Base-by-base conservation (phyloP, 768 basidiomycete species). In the Ramaria rubella region DNA sequence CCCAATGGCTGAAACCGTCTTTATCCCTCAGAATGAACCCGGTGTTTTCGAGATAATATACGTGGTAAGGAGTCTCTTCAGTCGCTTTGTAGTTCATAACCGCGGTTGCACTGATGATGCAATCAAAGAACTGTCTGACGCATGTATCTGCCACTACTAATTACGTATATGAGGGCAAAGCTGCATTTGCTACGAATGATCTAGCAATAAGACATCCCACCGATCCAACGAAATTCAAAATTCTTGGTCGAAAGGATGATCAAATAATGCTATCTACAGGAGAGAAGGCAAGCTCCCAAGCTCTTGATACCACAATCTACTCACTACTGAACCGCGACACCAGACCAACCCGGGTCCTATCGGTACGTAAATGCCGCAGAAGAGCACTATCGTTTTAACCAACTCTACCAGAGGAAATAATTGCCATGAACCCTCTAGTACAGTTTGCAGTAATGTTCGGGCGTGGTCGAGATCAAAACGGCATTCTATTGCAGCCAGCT, bases 201-300 rank as follows among this genome's bases (percentile, higher is more conserved):
- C 65, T 78, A 0, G 54, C 78, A 9, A 46, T 69, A 19, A 69
- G 62, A 5, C 76, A 79, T 61, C 77, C 77, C 3, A 69, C 66
- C 0, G 71, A 72, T 24, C 63, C 62, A 3, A 62, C 63, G 2
- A 59, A 70, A 30, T 77, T 38, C 34, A 57, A 26, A 26, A 26
- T 57, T 8, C 26, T 52, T 26, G 51, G 48, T 17, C 49, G 64
- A n/a, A n/a, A n/a, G n/a, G n/a, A n/a, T n/a, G n/a, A n/a, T n/a
- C n/a, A n/a, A n/a, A n/a, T n/a, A n/a, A 31, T 68, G 63, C 50
- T 69, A 31, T 64, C 62, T 23, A 70, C 63, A 1, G 69, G 69
- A 44, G 69, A 70, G 52, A 70, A 70, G 61, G 66, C 62, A 17
- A 23, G 23, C 23, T n/a, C n/a, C n/a, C n/a, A n/a, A n/a, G 24